phyloP scores from a whole-genome alignment of 129 eudicot species.

The Pseudognaphalium luteoalbum region DNA sequence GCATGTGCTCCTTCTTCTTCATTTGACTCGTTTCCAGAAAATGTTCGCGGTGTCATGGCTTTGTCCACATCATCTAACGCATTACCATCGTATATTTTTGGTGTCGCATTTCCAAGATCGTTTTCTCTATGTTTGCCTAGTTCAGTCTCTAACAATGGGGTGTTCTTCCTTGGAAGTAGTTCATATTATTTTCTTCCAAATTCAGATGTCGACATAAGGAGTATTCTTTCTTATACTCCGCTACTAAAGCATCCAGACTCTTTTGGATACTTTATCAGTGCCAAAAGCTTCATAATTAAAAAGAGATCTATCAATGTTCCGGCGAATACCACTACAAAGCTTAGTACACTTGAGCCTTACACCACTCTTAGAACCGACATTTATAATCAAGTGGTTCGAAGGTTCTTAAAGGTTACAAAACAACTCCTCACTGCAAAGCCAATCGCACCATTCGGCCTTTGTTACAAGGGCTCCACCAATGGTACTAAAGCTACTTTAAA shows the following conservation, averaged over 20 bases:
- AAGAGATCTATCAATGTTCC: neutral
- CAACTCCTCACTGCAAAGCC: neutral
- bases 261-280: conserved; percentile 8
- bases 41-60: conserved; percentile 26
- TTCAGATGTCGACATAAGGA: neutral
- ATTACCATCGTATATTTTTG: neutral
- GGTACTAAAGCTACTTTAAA: neutral
- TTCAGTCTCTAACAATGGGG: neutral
- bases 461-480: neutral
- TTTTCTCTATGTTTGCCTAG: conserved; percentile 28
- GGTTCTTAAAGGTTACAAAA: neutral
- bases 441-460: conserved; percentile 1
- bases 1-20: conserved; percentile 19
- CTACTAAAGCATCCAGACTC: neutral
- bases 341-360: conserved; percentile 7
- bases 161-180: conserved; percentile 15
- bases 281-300: neutral
- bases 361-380: conserved; percentile 6
- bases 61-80: conserved; percentile 21
- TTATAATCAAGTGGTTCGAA: neutral
- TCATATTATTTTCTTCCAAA: neutral
- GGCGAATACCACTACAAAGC: neutral
- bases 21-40: conserved; percentile 11
- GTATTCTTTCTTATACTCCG: neutral
- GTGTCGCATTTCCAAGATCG: neutral